Base-by-base conservation (phyloP, 495 filamentous ascomycete genomes). In the Talaromyces borbonicus region DNA sequence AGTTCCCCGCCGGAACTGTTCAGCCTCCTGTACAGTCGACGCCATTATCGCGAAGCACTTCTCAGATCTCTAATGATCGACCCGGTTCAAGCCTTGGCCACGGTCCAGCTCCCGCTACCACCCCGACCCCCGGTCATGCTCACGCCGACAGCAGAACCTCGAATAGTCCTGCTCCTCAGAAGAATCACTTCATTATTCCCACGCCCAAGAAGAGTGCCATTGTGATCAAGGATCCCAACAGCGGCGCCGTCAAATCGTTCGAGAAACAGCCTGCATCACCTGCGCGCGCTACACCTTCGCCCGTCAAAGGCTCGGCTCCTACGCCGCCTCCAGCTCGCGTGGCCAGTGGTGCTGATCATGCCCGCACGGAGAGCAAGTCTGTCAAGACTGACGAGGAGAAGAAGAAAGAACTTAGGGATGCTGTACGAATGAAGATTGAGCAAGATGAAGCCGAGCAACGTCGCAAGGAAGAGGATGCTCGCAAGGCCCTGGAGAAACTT, bases 21-120 rank as follows among this genome's bases (percentile, higher is more conserved):
- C 68, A 67, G 49, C 59, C 69, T 54, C 67, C 69, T 47, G 66
- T 69, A 36, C 72, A 77, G 58, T 66, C 79, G 12, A 74, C 79
- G 16, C 68, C 81, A 8, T 85, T 95, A 78, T 90, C 88, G 6
- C 83, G 90, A 54, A 84, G 79, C 39, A 77, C 85, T 3, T 95
- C 89, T 5, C 84, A 92, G 58, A 68, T 90, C 29, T 90, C 83
- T 18, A 71, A 72, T 47, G 82, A 92, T 52, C 79, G 87, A 44
- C 87, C 89, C 8, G 69, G 75, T 12, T 90, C 89, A 18, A 90
- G 85, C 62, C 74, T 89, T 37, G 77, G 83, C 30, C 85, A 85
- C 53, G 72, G 72, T 15, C 76, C 70, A 53, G 80, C 72, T 26
- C 77, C 68, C 33, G 71, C 63, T 35, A 69, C 75, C 27, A 73